Evolutionary conservation across 2,329 filamentous ascomycete genomes (phyloP).

Genomic region (Cryphonectria carpinicola): DNA sequence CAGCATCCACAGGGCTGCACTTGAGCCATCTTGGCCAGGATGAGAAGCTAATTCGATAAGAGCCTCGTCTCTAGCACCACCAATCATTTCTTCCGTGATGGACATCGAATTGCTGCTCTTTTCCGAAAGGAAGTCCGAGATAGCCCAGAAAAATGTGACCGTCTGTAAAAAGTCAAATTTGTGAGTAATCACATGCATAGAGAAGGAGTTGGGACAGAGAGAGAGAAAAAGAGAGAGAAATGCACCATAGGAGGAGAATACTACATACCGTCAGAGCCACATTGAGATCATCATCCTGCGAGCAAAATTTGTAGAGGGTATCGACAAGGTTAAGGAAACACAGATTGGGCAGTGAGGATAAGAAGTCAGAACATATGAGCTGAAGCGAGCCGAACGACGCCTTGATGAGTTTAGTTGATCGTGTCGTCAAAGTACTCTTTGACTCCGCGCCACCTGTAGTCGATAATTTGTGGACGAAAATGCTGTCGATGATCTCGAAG

Average conservation of each 20-base stretch:
- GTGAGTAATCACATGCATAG: not conserved
- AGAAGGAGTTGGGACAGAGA: conserved; percentile 42
- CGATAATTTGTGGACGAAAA: conserved; percentile 61
- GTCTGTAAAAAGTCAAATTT: conserved; percentile 46
- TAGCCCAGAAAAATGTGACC: conserved; percentile 93
- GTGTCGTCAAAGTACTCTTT: conserved; percentile 50
- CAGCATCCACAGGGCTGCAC: conserved; percentile 78
- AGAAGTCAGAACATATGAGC: conserved; percentile 92
- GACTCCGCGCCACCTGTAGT: conserved; percentile 40
- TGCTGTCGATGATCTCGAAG: conserved; percentile 82
- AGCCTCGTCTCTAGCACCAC: conserved; percentile 58
- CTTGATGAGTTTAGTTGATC: conserved; percentile 76
- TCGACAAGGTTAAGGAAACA: conserved; percentile 82
- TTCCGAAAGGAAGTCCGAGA: conserved; percentile 81
- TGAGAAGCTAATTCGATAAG: conserved; percentile 63
- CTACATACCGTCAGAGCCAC: conserved; percentile 83
- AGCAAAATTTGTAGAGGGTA: conserved; percentile 86
- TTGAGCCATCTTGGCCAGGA: conserved; percentile 62
- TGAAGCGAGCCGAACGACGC: conserved; percentile 89
- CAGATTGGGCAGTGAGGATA: conserved; percentile 70
- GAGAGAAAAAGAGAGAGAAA: conserved; percentile 22
- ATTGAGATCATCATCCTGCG: conserved; percentile 89
- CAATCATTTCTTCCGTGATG: conserved; percentile 60
- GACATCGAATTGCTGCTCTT: conserved; percentile 61
- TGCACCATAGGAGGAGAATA: not conserved